phyloP scores from a whole-genome alignment of 257 asterid species.

The Dorcoceras hygrometricum region DNA sequence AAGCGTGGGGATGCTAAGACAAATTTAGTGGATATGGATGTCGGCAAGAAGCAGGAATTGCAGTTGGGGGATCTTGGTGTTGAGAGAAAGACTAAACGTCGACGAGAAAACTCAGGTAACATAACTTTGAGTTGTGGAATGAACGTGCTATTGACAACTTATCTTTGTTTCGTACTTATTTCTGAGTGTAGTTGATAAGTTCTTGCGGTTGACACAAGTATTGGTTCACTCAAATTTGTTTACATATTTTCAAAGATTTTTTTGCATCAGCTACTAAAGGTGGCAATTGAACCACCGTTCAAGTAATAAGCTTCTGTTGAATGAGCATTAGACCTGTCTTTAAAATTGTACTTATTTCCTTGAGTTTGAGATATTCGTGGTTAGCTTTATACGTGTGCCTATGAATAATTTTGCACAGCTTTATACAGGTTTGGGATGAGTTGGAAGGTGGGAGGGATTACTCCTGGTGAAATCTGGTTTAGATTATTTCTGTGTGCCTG shows the following conservation, averaged over 20 bases:
- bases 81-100: constrained; percentile 64
- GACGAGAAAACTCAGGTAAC: constrained; percentile 80
- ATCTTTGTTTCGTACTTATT: constrained; percentile 16
- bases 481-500: constrained; percentile 1
- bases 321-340: not conserved
- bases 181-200: not conserved
- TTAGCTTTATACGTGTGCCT: not conserved
- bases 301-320: not conserved
- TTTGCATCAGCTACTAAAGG: not conserved
- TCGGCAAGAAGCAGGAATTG: constrained; percentile 52
- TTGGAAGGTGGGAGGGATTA: constrained; percentile 1
- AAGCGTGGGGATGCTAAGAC: constrained; percentile 51
- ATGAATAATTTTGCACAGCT: not conserved
- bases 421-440: not conserved
- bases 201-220: constrained; percentile 19
- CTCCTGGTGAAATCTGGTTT: not conserved
- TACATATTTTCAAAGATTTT: not conserved
- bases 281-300: not conserved
- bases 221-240: not conserved
- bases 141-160: constrained; percentile 12
- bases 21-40: constrained; percentile 38
- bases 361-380: constrained; percentile 8
- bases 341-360: constrained; percentile 2
- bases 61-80: constrained; percentile 48
- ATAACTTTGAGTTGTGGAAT: constrained; percentile 41